phyloP scores from a whole-genome alignment of 2,329 filamentous ascomycete genomes.

The Ceratocystis harringtonii region DNA sequence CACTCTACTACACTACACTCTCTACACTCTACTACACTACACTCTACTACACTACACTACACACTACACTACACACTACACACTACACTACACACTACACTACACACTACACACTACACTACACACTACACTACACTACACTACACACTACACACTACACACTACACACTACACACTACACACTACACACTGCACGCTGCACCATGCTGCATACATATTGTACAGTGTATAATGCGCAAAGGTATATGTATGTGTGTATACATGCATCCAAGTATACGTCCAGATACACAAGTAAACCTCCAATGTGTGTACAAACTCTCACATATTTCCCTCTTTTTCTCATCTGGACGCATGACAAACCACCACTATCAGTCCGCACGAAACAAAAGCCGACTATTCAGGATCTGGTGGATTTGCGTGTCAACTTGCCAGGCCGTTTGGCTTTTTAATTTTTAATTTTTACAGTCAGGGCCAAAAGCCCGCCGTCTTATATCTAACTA shows the following conservation, averaged over 20 bases:
- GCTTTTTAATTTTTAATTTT: no score
- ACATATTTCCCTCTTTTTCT: background rate
- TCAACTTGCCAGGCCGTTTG: background rate
- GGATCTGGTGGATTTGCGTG: background rate
- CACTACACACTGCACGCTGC: background rate
- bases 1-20: no score
- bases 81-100: no score
- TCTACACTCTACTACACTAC: no score
- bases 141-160: no score
- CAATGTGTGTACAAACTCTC: background rate
- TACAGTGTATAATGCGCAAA: background rate
- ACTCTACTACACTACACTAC: no score
- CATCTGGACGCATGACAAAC: background rate
- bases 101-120: no score
- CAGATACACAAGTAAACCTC: background rate
- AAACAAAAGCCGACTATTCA: background rate
- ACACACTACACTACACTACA: no score
- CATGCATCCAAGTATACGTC: background rate
- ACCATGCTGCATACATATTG: background rate
- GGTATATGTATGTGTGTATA: background rate
- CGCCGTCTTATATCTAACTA: no score
- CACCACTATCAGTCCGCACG: background rate
- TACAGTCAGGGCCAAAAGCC: no score
- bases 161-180: background rate
- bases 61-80: no score